Percentiles rank a stretch among this genome's conserved stretches.
phyloP scores from a whole-genome alignment of 805 yeast species.

The Pichia deserticola region DNA sequence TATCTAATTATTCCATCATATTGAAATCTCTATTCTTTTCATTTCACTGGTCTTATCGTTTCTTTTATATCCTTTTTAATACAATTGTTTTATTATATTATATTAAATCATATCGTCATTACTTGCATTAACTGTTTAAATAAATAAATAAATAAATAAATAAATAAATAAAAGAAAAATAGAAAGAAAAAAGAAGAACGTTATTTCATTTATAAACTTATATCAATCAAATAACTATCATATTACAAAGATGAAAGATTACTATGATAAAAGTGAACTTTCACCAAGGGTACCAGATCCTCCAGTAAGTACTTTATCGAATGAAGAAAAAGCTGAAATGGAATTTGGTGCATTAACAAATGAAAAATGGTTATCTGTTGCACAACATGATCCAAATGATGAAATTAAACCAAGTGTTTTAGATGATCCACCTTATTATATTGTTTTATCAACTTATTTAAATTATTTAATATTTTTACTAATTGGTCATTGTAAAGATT shows the following conservation, averaged over 20 bases:
- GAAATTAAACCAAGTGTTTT: constrained; percentile 54
- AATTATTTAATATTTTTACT: constrained; percentile 78
- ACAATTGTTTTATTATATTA: too few relatives aligned
- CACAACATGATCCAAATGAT: constrained; percentile 48
- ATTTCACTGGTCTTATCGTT: too few relatives aligned
- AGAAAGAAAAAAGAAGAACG: too few relatives aligned
- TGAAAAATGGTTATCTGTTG: constrained; percentile 54
- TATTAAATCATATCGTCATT: too few relatives aligned
- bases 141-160: too few relatives aligned
- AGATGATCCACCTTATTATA: constrained; percentile 83
- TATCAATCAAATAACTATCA: too few relatives aligned
- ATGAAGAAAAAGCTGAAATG: constrained; percentile 40
- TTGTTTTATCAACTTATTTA: constrained; percentile 74
- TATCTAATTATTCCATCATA: too few relatives aligned
- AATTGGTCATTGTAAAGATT: constrained; percentile 87
- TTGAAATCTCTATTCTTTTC: too few relatives aligned
- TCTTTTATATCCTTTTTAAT: too few relatives aligned
- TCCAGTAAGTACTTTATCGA: constrained; percentile 22
- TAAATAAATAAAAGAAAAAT: too few relatives aligned
- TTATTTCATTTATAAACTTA: too few relatives aligned
- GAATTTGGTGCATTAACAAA: constrained; percentile 72
- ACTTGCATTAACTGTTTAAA: too few relatives aligned
- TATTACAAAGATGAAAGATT: not conserved
- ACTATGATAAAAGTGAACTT: constrained; percentile 4
- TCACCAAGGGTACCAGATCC: constrained; percentile 27